Percentiles rank a stretch among this genome's conserved stretches.
Evolutionary conservation across 2,329 filamentous ascomycete genomes (phyloP).

Genomic region (Colletotrichum spaethianum): DNA sequence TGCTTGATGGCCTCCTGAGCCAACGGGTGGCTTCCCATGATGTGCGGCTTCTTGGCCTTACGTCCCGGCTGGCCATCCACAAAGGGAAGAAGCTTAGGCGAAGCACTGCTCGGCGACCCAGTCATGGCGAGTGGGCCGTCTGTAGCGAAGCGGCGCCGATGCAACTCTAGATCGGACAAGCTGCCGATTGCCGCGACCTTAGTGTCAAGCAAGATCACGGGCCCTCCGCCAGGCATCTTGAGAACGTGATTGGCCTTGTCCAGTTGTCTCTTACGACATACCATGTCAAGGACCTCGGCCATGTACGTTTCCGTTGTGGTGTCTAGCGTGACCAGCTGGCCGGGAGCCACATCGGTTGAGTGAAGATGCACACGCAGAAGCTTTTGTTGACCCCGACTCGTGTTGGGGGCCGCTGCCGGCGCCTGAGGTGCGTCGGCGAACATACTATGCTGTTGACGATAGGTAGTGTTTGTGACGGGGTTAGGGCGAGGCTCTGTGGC

Average conservation of each 20-base stretch:
- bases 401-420: constrained; percentile 58
- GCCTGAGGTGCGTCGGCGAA: constrained; percentile 71
- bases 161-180: constrained; percentile 81
- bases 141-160: constrained; percentile 81
- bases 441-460: constrained; percentile 65
- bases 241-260: constrained; percentile 86
- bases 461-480: constrained; percentile 74
- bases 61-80: constrained; percentile 58
- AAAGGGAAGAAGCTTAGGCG: constrained; percentile 74
- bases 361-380: constrained; percentile 80
- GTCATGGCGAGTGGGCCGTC: constrained; percentile 79
- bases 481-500: constrained; percentile 62
- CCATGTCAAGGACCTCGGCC: constrained; percentile 83
- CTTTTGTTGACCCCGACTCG: constrained; percentile 75
- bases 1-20: constrained; percentile 74
- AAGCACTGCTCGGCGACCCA: constrained; percentile 78
- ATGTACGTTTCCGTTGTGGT: constrained; percentile 88
- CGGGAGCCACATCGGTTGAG: constrained; percentile 77
- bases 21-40: constrained; percentile 75
- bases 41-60: constrained; percentile 67
- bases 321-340: constrained; percentile 80
- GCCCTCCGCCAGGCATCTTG: constrained; percentile 81
- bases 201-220: constrained; percentile 82
- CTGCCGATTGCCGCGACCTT: constrained; percentile 85
- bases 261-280: constrained; percentile 82